Conservation (phyloP, 441 rosid genomes). For the Populus hybrid region DNA sequence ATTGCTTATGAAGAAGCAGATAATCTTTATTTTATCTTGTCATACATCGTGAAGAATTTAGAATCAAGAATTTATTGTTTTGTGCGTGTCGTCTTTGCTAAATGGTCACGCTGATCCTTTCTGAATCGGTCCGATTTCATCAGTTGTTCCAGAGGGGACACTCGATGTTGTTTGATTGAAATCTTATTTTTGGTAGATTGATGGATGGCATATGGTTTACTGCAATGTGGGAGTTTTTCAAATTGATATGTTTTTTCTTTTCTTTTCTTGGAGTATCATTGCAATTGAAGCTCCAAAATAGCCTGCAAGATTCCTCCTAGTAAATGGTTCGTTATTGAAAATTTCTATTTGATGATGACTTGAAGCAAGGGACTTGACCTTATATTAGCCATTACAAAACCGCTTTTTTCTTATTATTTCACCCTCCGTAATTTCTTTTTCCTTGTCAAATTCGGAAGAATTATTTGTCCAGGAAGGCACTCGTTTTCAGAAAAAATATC, state of each 20-base stretch:
- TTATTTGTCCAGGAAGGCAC: neutral
- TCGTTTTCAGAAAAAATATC: neutral
- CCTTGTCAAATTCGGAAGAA: neutral
- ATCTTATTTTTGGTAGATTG: neutral
- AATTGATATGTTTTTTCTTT: neutral
- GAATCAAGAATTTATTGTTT: neutral
- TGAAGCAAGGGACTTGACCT: neutral
- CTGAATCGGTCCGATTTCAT: neutral
- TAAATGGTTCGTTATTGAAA: neutral
- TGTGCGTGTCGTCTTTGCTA: neutral
- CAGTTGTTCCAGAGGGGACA: neutral
- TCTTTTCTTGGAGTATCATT: slow-evolving; percentile 2
- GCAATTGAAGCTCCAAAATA: slow-evolving; percentile 3
- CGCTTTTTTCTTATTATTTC: neutral
- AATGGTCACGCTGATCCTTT: neutral
- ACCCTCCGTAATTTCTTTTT: neutral
- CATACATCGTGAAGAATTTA: neutral
- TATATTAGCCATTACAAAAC: neutral
- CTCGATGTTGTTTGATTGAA: neutral
- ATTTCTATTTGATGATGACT: neutral
- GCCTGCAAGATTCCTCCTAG: neutral
- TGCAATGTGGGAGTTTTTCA: neutral
- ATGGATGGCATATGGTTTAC: neutral
- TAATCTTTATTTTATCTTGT: neutral
- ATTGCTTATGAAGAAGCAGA: neutral